Base-by-base conservation (phyloP, 306 rosid species). In the Citrullus colocynthis region DNA sequence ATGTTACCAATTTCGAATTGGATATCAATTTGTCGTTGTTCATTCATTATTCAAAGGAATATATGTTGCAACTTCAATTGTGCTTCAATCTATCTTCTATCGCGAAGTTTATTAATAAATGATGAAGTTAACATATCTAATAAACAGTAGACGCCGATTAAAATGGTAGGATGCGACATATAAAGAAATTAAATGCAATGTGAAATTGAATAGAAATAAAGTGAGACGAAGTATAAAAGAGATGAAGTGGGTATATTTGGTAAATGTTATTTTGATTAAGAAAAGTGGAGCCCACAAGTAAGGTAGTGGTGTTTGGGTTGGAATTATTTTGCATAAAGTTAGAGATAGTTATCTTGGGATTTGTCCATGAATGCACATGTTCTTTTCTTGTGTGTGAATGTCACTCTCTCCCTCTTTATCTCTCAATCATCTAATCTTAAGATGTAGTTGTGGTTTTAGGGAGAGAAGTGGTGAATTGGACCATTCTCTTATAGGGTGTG, bases 401-500 rank as follows among this genome's bases (percentile, higher is more conserved):
- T 3, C 39, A 4, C 39, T 36, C 39, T 36, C 39, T 36, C 3
- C 3, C 37, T 34, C 37, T 34, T 4, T 34, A 34, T 34, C 37
- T 34, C 37, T 4, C 37, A 2, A 36, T 36, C 39, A 48, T 45
- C 9, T 48, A 4, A 48, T 48, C 52, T 48, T 7, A 2, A 32
- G 1, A 2, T 13, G 17, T 2, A 48, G 67, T 12, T 62, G 5
- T 62, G 9, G 7, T 62, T 69, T 69, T 63, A 76, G 79, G 66
- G 78, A 60, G 58, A 74, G 80, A 51, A 74, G 30, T 79, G 55
- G 54, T 54, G 63, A 65, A 65, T 17, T 65, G 67, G 89, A 56
- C 89, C 85, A 83, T 78, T 41, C 66, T 75, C 28, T 30, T 15
- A 74, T 76, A 39, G 60, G 79, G 28, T 74, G 83, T 57, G 62